These are phyloP conservation scores for Saccharomyces hybrid DNA, from an alignment of 1,139 yeast genomes.

Conservation along the genomic window DNA sequence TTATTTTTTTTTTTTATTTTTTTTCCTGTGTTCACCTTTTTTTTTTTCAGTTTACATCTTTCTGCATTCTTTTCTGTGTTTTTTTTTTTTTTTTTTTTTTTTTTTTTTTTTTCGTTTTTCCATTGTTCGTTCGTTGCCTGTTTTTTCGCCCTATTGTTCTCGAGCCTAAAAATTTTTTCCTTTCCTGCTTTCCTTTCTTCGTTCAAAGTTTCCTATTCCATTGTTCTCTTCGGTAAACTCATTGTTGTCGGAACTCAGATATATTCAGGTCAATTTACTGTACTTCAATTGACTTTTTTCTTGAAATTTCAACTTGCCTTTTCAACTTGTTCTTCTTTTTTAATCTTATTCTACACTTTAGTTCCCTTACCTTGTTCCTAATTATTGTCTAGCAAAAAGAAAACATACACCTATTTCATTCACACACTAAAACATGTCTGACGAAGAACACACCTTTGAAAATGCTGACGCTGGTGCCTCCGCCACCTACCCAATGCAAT, in stretches of 20 bases:
- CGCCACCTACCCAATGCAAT: conserved; percentile 97
- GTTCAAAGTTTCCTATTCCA: neutral
- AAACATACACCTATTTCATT: neutral
- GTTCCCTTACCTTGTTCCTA: neutral
- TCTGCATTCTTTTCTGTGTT: neutral
- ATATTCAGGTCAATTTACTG: neutral
- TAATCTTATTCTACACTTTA: neutral
- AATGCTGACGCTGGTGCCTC: conserved; percentile 99
- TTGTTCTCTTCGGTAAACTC: neutral
- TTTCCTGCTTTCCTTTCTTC: neutral
- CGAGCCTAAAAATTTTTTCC: neutral
- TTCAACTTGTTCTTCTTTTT: neutral
- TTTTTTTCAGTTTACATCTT: neutral
- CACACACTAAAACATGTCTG: conserved; percentile 48
- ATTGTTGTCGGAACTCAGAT: neutral
- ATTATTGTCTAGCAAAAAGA: neutral
- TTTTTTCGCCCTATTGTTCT: neutral
- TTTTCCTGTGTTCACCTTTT: neutral
- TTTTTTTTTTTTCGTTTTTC: neutral
- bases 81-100: neutral
- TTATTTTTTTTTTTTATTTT: neutral
- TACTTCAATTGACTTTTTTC: neutral
- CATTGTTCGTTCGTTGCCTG: conserved; percentile 1
- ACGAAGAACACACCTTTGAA: conserved; percentile 89
- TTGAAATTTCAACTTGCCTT: neutral